Conservation (phyloP, 2,329 filamentous ascomycete genomes). For the Aspergillus hortae region DNA sequence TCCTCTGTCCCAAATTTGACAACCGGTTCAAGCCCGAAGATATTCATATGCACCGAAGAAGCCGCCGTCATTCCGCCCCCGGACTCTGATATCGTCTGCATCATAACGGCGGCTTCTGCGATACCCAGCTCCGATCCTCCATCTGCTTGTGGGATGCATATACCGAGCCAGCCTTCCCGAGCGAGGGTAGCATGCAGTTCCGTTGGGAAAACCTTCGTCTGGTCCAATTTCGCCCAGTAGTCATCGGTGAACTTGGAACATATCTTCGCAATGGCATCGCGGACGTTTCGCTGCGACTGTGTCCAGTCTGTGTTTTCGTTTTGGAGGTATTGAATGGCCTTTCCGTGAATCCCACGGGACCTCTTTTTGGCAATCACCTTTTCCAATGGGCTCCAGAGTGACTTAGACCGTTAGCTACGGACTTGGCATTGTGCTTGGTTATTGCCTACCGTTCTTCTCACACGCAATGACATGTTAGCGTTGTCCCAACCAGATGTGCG, state of each 20-base stretch:
- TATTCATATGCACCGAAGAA: constrained; percentile 47
- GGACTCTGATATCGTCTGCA: constrained; percentile 47
- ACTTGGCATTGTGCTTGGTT: background rate
- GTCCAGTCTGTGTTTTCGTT: constrained; percentile 15
- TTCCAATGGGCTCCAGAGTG: background rate
- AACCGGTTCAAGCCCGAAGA: constrained; percentile 46
- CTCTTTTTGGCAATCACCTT: background rate
- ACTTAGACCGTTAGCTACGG: background rate
- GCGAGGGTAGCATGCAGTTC: constrained; percentile 42
- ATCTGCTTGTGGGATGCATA: constrained; percentile 42
- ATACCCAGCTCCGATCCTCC: constrained; percentile 43
- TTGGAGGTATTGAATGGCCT: constrained; percentile 21
- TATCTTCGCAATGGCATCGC: constrained; percentile 44
- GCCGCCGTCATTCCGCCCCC: constrained; percentile 44
- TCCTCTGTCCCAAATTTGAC: constrained; percentile 44
- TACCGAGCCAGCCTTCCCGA: constrained; percentile 43
- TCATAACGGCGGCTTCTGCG: constrained; percentile 45
- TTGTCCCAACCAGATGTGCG: background rate
- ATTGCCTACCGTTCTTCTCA: background rate
- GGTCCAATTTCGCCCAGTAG: constrained; percentile 43
- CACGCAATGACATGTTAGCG: background rate
- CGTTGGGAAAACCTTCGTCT: constrained; percentile 34
- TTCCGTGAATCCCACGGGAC: constrained; percentile 9
- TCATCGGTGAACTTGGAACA: constrained; percentile 40
- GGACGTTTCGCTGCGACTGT: constrained; percentile 28